phyloP scores from a whole-genome alignment of 352 stramenopile genomes.

The Pythium aquatile region DNA sequence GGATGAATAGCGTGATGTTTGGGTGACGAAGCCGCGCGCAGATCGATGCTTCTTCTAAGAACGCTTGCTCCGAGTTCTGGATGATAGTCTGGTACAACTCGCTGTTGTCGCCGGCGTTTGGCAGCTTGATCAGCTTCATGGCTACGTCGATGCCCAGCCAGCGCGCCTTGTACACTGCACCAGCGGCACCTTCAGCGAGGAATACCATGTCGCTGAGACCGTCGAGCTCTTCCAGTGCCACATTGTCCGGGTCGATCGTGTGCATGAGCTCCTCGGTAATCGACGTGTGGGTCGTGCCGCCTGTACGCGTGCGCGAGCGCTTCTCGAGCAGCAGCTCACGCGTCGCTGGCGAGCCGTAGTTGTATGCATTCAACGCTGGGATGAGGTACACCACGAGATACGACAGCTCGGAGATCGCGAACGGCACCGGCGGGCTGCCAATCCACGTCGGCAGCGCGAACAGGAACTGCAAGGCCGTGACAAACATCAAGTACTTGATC shows the following conservation, averaged over 20 bases:
- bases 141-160: slow-evolving; percentile 73
- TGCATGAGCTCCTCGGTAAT: slow-evolving; percentile 40
- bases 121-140: slow-evolving; percentile 74
- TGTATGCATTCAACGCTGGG: slow-evolving; percentile 52
- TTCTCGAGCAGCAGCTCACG: slow-evolving; percentile 25
- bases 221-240: slow-evolving; percentile 56
- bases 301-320: slow-evolving; percentile 20
- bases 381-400: slow-evolving; percentile 46
- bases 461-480: slow-evolving; percentile 45
- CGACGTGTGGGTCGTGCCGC: slow-evolving; percentile 27
- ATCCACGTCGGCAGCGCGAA: slow-evolving; percentile 47
- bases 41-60: slow-evolving; percentile 61
- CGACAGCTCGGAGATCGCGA: slow-evolving; percentile 34
- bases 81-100: slow-evolving; percentile 74
- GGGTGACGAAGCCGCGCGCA: slow-evolving; percentile 60
- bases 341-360: slow-evolving; percentile 35
- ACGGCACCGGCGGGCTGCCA: slow-evolving; percentile 25
- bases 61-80: slow-evolving; percentile 61
- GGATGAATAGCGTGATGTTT: slow-evolving; percentile 75
- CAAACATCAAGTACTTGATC: slow-evolving; percentile 47
- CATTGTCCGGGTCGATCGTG: slow-evolving; percentile 41
- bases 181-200: slow-evolving; percentile 59
- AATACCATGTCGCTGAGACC: slow-evolving; percentile 54
- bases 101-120: slow-evolving; percentile 40
- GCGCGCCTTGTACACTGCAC: slow-evolving; percentile 62